Conservation (phyloP, 768 basidiomycete genomes). For the Lactarius akahatsu region DNA sequence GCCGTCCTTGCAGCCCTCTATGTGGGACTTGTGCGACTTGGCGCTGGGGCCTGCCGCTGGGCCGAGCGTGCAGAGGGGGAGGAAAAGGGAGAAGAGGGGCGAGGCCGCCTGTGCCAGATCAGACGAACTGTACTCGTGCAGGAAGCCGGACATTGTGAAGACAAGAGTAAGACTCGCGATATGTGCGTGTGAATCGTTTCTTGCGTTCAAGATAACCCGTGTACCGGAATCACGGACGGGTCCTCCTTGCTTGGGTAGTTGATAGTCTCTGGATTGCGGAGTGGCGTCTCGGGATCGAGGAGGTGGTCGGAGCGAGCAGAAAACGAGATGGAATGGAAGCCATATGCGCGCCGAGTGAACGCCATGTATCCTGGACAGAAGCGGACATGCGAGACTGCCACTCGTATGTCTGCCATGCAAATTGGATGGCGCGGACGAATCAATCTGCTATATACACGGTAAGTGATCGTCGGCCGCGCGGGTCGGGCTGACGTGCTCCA, state of each 20-base stretch:
- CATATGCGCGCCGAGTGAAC: slow-evolving; percentile 68
- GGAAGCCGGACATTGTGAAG: slow-evolving; percentile 92
- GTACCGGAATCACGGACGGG: slow-evolving; percentile 78
- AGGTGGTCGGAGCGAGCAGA: slow-evolving; percentile 92
- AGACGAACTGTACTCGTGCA: slow-evolving; percentile 85
- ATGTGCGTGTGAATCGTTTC: slow-evolving; percentile 88
- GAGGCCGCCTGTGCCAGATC: slow-evolving; percentile 60
- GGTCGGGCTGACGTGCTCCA: no score
- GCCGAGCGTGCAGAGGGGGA: slow-evolving; percentile 93
- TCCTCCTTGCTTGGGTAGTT: slow-evolving; percentile 91
- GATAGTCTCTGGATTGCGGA: slow-evolving; percentile 74
- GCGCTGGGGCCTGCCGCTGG: slow-evolving; percentile 72
- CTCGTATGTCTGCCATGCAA: slow-evolving; percentile 97
- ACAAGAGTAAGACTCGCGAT: slow-evolving; percentile 85
- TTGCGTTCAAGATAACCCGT: slow-evolving; percentile 91
- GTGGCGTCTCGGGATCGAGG: slow-evolving; percentile 93
- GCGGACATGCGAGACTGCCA: slow-evolving; percentile 81
- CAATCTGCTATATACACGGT: no score
- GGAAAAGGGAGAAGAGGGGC: slow-evolving; percentile 85
- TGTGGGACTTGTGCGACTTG: slow-evolving; percentile 92
- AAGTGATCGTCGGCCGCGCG: no score
- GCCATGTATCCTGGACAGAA: slow-evolving; percentile 74
- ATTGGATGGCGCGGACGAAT: slow-evolving; percentile 91
- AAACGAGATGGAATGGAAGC: slow-evolving; percentile 83
- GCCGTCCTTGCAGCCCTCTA: slow-evolving; percentile 88